Evolutionary conservation across 2,329 filamentous ascomycete species (phyloP).

Genomic region (Hypoxylon sp.): DNA sequence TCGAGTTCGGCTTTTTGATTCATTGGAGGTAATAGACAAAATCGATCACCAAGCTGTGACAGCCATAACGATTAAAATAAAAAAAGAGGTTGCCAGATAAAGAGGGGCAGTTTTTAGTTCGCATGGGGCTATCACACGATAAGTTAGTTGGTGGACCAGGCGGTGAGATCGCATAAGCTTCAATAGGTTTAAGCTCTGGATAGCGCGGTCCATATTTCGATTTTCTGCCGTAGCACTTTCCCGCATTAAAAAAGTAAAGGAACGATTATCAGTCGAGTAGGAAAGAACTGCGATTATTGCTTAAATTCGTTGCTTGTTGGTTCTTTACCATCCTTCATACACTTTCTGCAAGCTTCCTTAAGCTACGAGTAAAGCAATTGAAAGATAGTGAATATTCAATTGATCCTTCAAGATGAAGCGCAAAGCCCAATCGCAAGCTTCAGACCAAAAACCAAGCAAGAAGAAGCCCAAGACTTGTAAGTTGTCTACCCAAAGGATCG

Average conservation of each 20-base stretch:
- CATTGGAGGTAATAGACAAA: conserved; percentile 23
- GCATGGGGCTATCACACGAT: background rate
- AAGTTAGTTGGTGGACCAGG: conserved; percentile 27
- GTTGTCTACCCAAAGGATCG: conserved; percentile 26
- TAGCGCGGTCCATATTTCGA: conserved; percentile 15
- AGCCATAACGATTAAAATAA: conserved; percentile 23
- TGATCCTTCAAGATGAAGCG: conserved; percentile 62
- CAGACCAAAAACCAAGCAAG: conserved; percentile 55
- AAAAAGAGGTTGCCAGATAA: background rate
- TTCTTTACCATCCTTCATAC: too few species aligned
- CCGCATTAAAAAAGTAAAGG: conserved; percentile 19
- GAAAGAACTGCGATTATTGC: conserved; percentile 7
- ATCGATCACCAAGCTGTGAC: conserved; percentile 10
- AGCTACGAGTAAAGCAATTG: conserved; percentile 11
- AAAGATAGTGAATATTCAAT: conserved; percentile 30
- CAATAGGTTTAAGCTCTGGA: conserved; percentile 8
- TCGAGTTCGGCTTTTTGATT: conserved; percentile 7
- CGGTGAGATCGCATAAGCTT: conserved; percentile 34
- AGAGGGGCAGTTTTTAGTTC: conserved; percentile 3
- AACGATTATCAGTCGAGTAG: conserved; percentile 30
- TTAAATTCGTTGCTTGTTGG: too few species aligned
- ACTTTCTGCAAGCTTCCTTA: conserved; percentile 7
- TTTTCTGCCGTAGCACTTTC: conserved; percentile 35
- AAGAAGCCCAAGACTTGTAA: conserved; percentile 61
- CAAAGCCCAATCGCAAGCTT: conserved; percentile 61